Base-by-base conservation (phyloP, 108 stramenopile species). In the Parietichytrium sp. region DNA sequence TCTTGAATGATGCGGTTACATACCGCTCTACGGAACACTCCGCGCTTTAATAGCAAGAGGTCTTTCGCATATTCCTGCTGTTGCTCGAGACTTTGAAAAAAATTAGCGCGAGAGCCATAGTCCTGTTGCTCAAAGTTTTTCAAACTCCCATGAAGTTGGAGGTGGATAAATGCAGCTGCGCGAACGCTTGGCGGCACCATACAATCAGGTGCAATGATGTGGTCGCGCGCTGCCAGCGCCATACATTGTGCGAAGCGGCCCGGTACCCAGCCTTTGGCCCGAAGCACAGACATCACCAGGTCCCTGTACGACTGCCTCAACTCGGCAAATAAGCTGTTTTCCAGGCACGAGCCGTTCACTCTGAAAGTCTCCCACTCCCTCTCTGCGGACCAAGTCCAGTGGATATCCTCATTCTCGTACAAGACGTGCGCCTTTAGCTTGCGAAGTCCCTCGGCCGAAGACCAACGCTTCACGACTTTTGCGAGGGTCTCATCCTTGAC, bases 91-190 rank as follows among this genome's bases (percentile, higher is more conserved):
- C 45, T 25, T 8, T 45, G 23, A 72, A 72, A 72, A 13, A 45
- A 10, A 0, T 42, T 42, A 2, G 36, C 10, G 61, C 61, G 61
- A 10, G 61, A 72, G 10, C 61, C 61, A 38, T 72, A 72, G 42
- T 72, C 61, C 20, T 72, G 15, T 20, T 72, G 36, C 33, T 72
- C 61, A 72, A 72, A 72, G 42, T 72, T 1, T 2, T 72, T 42
- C 7, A 72, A 25, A 7, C 38, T 45, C 15, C 61, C 61, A 1
- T 72, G 45, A n/a, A 72, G 33, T 42, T 72, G 61, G 38, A 72
- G 36, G 1, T 72, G 61, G 1, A 72, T 72, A 45, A 72, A 72
- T n/a, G 61, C 61, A 27, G 61, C 61, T 7, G 61, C 61, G 10
- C 61, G 61, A 27, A 42, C 38, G 38, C 38, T 6, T 6, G 61